Evolutionary conservation across 768 basidiomycete species (phyloP).

Genomic region (Gyrodon lividus): DNA sequence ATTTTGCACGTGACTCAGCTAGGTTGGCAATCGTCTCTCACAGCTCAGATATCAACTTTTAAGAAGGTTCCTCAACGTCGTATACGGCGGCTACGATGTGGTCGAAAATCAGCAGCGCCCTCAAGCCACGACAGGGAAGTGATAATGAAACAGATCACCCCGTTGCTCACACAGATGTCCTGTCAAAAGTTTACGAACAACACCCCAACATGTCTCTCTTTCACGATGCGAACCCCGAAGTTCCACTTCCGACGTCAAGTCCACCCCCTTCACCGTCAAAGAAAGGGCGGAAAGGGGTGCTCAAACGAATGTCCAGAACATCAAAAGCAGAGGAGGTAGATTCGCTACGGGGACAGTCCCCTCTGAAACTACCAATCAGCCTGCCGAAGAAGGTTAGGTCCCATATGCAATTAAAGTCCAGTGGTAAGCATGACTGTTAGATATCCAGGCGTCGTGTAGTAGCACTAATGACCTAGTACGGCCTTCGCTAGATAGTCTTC

Average conservation of each 20-base stretch:
- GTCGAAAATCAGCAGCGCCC: constrained; percentile 58
- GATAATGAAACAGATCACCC: constrained; percentile 21
- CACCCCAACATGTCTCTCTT: constrained; percentile 64
- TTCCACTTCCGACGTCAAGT: constrained; percentile 31
- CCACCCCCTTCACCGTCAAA: constrained; percentile 54
- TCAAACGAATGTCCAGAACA: constrained; percentile 51
- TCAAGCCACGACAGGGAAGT: constrained; percentile 41
- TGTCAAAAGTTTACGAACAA: constrained; percentile 54
- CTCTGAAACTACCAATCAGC: constrained; percentile 29
- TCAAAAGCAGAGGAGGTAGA: constrained; percentile 42
- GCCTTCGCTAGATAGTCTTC: constrained; percentile 8
- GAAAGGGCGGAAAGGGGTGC: constrained; percentile 45
- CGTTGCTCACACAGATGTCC: constrained; percentile 36
- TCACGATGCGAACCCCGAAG: constrained; percentile 34
- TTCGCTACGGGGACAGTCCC: constrained; percentile 27
- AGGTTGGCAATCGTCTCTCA: neutral
- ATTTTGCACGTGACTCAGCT: constrained; percentile 25
- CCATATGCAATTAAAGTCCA: constrained; percentile 35
- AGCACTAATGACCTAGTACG: constrained; percentile 13
- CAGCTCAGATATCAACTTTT: neutral
- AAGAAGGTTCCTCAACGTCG: neutral
- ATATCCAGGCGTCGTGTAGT: neutral
- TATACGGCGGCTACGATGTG: constrained; percentile 42
- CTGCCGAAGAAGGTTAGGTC: constrained; percentile 56
- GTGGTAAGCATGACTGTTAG: constrained; percentile 32